phyloP scores from a whole-genome alignment of 2,329 filamentous ascomycete species.

The Calonectria pteridis region DNA sequence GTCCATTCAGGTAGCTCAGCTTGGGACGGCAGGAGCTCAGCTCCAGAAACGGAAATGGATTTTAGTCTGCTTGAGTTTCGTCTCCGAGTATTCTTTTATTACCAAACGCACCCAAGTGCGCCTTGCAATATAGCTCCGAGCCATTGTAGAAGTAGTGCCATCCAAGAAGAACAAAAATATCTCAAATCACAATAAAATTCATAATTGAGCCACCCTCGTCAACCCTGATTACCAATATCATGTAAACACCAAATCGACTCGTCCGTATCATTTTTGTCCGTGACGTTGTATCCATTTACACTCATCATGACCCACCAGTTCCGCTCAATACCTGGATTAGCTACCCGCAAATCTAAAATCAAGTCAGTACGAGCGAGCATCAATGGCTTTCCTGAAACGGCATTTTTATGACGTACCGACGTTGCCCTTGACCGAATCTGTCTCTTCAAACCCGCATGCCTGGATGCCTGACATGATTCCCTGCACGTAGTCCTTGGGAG shows the following conservation, averaged over 20 bases:
- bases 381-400: neutral
- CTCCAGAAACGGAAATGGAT: too few relatives aligned
- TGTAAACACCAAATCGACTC: constrained; percentile 2
- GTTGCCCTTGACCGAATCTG: neutral
- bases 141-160: neutral
- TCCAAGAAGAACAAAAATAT: too few relatives aligned
- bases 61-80: too few relatives aligned
- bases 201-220: neutral
- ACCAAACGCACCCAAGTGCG: too few relatives aligned
- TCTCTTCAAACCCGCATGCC: neutral
- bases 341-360: neutral
- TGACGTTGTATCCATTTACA: neutral
- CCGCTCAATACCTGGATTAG: neutral
- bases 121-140: too few relatives aligned
- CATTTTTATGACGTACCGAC: neutral
- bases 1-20: too few relatives aligned
- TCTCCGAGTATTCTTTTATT: too few relatives aligned
- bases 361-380: neutral
- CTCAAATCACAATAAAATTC: neutral
- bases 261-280: neutral
- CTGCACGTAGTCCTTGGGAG: neutral
- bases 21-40: too few relatives aligned
- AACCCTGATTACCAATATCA: neutral
- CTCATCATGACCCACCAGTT: constrained; percentile 3
- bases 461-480: neutral